A percentile compares a stretch with the other conserved stretches of the same genome.
These are phyloP conservation scores for Peronospora farinosa DNA, from an alignment of 352 stramenopile species.

Conservation along the genomic window DNA sequence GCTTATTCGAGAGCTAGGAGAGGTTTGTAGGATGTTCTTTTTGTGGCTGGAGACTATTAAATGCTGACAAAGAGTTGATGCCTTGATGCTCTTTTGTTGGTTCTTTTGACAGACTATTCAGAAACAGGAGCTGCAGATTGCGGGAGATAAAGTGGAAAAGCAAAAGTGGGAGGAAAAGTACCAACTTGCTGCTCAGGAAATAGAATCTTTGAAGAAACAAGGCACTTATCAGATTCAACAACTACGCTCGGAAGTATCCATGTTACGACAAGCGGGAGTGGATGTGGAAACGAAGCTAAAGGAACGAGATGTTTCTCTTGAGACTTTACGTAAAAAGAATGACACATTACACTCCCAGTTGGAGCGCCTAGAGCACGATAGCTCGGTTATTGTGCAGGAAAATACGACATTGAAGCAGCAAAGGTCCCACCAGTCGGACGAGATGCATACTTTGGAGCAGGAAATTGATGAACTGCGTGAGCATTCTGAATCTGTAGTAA, in stretches of 20 bases:
- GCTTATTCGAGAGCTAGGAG: constrained; percentile 45
- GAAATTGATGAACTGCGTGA: constrained; percentile 42
- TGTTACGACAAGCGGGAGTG: constrained; percentile 39
- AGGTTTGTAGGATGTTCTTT: constrained; percentile 19
- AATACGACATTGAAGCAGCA: constrained; percentile 43
- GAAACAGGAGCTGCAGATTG: constrained; percentile 53
- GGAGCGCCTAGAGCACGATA: constrained; percentile 43
- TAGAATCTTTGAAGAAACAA: constrained; percentile 43
- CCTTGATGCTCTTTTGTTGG: neutral
- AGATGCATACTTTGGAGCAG: constrained; percentile 35
- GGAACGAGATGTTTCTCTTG: constrained; percentile 35
- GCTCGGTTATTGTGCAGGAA: constrained; percentile 31
- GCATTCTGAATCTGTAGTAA: constrained; percentile 31
- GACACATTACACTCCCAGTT: constrained; percentile 35
- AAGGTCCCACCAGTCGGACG: constrained; percentile 29
- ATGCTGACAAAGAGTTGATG: neutral
- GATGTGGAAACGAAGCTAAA: constrained; percentile 48
- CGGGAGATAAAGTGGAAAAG: constrained; percentile 49
- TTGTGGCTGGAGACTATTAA: neutral
- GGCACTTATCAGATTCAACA: constrained; percentile 51
- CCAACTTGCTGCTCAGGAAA: constrained; percentile 43
- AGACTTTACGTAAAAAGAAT: constrained; percentile 36
- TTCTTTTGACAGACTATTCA: constrained; percentile 37
- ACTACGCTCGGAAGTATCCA: constrained; percentile 38
- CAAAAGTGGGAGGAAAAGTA: constrained; percentile 80